Conservation (phyloP, 225 moss, liverwort and hornwort species). For the Takakia lepidozioides region DNA sequence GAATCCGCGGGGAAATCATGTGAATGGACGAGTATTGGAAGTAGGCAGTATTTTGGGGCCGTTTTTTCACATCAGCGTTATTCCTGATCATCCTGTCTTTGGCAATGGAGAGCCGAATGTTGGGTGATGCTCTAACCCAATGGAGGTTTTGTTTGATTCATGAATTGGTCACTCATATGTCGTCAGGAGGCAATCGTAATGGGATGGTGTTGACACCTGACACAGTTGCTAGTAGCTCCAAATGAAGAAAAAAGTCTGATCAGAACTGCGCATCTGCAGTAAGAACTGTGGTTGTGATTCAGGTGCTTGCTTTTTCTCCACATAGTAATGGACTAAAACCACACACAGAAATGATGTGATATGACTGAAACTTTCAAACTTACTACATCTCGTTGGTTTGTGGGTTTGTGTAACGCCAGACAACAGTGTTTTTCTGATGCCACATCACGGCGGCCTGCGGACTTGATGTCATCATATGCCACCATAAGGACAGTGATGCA, state of each 20-base stretch:
- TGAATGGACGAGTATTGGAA: constrained; percentile 80
- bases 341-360: too few species aligned
- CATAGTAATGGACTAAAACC: too few species aligned
- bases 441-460: constrained; percentile 44
- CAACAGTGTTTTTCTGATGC: constrained; percentile 76
- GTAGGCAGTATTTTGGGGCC: constrained; percentile 82
- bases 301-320: too few species aligned
- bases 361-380: too few species aligned
- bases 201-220: too few species aligned
- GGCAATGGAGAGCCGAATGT: constrained; percentile 83
- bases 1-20: constrained; percentile 51
- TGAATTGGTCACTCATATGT: not conserved
- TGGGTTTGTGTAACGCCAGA: too few species aligned
- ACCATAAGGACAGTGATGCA: constrained; percentile 77
- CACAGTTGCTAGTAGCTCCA: too few species aligned
- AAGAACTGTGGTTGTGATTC: too few species aligned
- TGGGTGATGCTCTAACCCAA: constrained; percentile 49
- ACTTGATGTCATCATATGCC: constrained; percentile 65
- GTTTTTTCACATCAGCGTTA: constrained; percentile 90
- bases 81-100: constrained; percentile 77
- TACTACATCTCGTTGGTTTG: too few species aligned
- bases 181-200: constrained; percentile 6
- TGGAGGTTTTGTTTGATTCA: not conserved
- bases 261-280: too few species aligned
- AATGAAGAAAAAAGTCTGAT: too few species aligned